Evolutionary conservation across 495 filamentous ascomycete species (phyloP).

Genomic region (Talaromyces stipitatus): DNA sequence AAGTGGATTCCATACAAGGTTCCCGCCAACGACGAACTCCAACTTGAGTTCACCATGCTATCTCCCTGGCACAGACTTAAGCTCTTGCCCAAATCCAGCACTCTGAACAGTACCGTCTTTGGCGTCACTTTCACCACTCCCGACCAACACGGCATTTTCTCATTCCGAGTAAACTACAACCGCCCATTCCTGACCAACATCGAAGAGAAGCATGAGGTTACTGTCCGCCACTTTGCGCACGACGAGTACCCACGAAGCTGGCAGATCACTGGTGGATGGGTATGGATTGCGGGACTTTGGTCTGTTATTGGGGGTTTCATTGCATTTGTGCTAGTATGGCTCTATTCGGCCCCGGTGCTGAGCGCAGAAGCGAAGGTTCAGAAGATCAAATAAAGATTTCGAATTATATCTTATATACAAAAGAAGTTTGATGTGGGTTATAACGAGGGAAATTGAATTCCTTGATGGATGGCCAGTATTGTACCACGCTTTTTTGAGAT

Average conservation of each 20-base stretch:
- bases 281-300: conserved; percentile 87
- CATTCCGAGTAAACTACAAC: conserved; percentile 93
- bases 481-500: not conserved
- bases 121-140: conserved; percentile 70
- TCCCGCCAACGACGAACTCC: conserved; percentile 60
- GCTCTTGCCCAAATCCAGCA: conserved; percentile 50
- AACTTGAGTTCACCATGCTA: conserved; percentile 97
- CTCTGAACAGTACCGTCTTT: conserved; percentile 65
- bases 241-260: conserved; percentile 91
- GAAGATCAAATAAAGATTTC: conserved; percentile 59
- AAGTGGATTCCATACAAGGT: conserved; percentile 66
- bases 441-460: not conserved
- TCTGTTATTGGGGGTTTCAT: conserved; percentile 79
- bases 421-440: not conserved
- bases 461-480: not conserved
- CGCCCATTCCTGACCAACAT: conserved; percentile 82
- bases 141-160: conserved; percentile 97
- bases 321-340: conserved; percentile 78
- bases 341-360: conserved; percentile 66
- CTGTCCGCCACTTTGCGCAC: conserved; percentile 91
- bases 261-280: conserved; percentile 84
- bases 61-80: conserved; percentile 93
- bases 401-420: not conserved
- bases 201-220: conserved; percentile 92
- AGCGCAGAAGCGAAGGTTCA: conserved; percentile 34